These are phyloP conservation scores for Ustilago cynodontis DNA, from an alignment of 1,284 basidiomycete species.

Conservation along the genomic window DNA sequence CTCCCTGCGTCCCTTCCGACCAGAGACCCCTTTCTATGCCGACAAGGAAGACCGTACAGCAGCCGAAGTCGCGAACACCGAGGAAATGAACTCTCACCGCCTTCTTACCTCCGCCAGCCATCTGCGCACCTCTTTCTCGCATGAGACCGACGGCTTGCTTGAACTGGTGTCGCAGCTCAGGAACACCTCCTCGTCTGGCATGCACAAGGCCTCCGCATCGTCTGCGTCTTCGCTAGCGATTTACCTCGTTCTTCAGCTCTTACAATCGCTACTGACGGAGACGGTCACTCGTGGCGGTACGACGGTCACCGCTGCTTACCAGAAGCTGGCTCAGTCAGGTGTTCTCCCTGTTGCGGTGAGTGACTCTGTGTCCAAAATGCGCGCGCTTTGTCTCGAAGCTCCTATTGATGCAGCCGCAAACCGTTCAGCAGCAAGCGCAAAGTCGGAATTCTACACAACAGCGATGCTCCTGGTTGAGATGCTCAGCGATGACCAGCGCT, in stretches of 20 bases:
- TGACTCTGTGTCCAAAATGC: conserved; percentile 39
- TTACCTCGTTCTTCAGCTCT: conserved; percentile 28
- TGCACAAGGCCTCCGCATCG: conserved; percentile 12
- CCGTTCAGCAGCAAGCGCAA: conserved; percentile 16
- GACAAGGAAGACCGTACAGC: conserved; percentile 34
- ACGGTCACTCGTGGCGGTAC: neutral
- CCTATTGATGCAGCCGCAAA: conserved; percentile 20
- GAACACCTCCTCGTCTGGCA: conserved; percentile 4
- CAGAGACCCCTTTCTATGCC: conserved; percentile 18
- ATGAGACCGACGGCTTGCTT: conserved; percentile 48
- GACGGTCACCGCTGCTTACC: conserved; percentile 23
- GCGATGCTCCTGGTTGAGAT: conserved; percentile 39
- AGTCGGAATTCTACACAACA: conserved; percentile 44
- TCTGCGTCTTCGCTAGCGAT: conserved; percentile 20
- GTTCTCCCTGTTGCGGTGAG: conserved; percentile 40
- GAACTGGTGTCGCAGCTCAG: conserved; percentile 40
- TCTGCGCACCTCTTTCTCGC: conserved; percentile 38
- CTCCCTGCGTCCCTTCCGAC: conserved; percentile 29
- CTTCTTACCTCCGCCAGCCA: conserved; percentile 38
- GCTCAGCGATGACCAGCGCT: conserved; percentile 41
- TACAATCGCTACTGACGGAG: conserved; percentile 36
- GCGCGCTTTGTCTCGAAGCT: conserved; percentile 42
- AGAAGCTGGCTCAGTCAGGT: conserved; percentile 39
- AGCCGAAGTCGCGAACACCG: conserved; percentile 33
- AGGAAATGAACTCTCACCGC: conserved; percentile 48